Evolutionary conservation across 148 eudicot genomes (phyloP).

Genomic region (Rhododendron kiyosumense): DNA sequence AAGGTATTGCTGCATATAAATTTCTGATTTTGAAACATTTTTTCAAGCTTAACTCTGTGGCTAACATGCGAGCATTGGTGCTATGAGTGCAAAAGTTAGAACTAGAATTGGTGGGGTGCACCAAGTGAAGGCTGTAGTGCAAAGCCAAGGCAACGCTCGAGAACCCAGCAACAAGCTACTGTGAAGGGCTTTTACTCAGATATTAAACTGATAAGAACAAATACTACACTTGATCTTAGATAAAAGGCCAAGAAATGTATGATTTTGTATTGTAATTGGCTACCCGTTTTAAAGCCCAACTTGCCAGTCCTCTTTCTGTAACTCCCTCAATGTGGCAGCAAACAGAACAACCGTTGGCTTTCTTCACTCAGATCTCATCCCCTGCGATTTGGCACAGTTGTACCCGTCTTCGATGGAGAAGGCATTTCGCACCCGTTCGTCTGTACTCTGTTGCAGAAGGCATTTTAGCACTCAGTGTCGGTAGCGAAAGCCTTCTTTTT

Average conservation of each 20-base stretch:
- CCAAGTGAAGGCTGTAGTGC: too few relatives aligned
- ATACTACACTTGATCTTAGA: conserved; percentile 62
- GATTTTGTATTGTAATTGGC: background rate
- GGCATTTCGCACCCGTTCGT: background rate
- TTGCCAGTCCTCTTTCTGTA: background rate
- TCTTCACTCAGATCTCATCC: background rate
- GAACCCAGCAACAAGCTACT: background rate
- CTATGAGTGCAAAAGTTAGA: too few relatives aligned
- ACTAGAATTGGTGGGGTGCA: too few relatives aligned
- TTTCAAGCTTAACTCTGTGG: too few relatives aligned
- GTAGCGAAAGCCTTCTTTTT: conserved; percentile 7
- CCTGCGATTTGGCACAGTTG: background rate
- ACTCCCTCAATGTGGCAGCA: background rate
- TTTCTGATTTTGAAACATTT: too few relatives aligned
- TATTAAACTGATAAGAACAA: conserved; percentile 60
- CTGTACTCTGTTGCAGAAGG: background rate
- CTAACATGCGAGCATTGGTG: too few relatives aligned
- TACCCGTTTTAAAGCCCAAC: background rate
- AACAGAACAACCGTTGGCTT: background rate
- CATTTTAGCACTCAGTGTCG: background rate
- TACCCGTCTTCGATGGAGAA: background rate
- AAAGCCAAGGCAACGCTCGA: too few relatives aligned
- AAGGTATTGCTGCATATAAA: too few relatives aligned
- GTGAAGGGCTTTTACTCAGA: conserved; percentile 34
- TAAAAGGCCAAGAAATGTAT: conserved; percentile 66